Evolutionary conservation across 108 stramenopile genomes (phyloP), one percentile per base, ranked within the genome.

Genomic region (Stephanodiscus minutulus): DNA sequence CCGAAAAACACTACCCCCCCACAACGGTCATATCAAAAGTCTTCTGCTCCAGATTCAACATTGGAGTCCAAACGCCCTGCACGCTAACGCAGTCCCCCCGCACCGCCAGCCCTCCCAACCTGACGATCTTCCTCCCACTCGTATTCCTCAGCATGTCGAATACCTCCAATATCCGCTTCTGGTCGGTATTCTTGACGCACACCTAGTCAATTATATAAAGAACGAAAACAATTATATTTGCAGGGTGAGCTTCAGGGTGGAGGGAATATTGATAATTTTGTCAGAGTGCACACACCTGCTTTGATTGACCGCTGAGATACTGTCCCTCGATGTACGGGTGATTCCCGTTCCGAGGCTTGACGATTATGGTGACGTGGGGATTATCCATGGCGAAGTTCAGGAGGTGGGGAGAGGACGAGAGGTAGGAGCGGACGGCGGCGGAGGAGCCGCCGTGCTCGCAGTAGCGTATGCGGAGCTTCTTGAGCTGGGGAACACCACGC

Each of bases 31-130:
- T 44, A 15, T 44, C 43, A 13, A 44, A 44, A 13, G 15, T 13
- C 43, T 44, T 3, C 3, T 44, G 15, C 36, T 43, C 50, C 20
- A 81, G 64, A 76, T 85, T 73, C 77, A 94, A 79, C 80, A 88
- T 83, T 27, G 93, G 93, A 18, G 93, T 94, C 93, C 93, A 94
- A 27, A 94, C 82, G 35, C 93, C 93, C 74, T 94, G 93, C 44
- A 90, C 72, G 65, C 85, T 86, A 5, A 88, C 86, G 9, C 86
- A 88, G 61, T 87, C 78, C 35, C 90, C 86, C 66, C 83, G 76
- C 6, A 94, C 85, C 8, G 93, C 90, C 66, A 49, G 3, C 44
- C 81, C 78, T 24, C 83, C 85, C 61, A 94, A 82, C 71, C 88
- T 82, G 13, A 72, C 87, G 65, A 91, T 91, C 74, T 94, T 94